A percentile compares a stretch with the other conserved stretches of the same genome.
phyloP scores from a whole-genome alignment of 495 filamentous ascomycete species.

The Jackrogersella minutella region DNA sequence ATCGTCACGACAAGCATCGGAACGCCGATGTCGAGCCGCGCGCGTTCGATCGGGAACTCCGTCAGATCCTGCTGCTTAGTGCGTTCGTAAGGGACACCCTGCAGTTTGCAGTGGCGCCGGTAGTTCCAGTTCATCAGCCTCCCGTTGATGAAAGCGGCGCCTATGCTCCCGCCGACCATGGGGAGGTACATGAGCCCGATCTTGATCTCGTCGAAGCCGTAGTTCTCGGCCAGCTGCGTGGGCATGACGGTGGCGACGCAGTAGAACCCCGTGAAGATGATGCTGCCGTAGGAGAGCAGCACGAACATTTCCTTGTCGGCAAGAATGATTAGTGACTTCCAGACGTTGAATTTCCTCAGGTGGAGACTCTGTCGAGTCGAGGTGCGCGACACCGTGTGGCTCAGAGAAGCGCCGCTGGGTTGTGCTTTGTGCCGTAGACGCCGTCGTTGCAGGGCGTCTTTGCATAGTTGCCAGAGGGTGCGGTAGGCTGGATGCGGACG shows the following conservation, averaged over 20 bases:
- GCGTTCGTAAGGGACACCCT: slow-evolving; percentile 55
- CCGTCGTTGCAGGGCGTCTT: slow-evolving; percentile 30
- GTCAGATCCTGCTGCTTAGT: slow-evolving; percentile 57
- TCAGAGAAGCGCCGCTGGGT: background rate
- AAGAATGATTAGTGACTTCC: slow-evolving; percentile 66
- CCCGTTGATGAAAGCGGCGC: slow-evolving; percentile 66
- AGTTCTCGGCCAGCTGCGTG: slow-evolving; percentile 59
- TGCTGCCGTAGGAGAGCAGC: slow-evolving; percentile 62
- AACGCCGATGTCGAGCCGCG: slow-evolving; percentile 65
- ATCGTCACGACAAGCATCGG: slow-evolving; percentile 55
- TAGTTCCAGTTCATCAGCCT: slow-evolving; percentile 64
- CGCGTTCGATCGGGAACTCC: slow-evolving; percentile 70
- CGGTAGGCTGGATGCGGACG: slow-evolving; percentile 52
- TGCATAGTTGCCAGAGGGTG: slow-evolving; percentile 49
- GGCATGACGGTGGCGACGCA: slow-evolving; percentile 62
- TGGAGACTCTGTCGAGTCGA: slow-evolving; percentile 44
- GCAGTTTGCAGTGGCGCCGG: slow-evolving; percentile 50
- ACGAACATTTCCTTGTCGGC: slow-evolving; percentile 67
- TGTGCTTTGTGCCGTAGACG: background rate
- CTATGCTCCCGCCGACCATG: slow-evolving; percentile 66
- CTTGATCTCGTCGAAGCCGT: slow-evolving; percentile 65
- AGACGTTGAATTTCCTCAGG: slow-evolving; percentile 63
- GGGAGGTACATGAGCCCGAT: slow-evolving; percentile 67
- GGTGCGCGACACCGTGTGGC: slow-evolving; percentile 29
- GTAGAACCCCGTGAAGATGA: slow-evolving; percentile 70